phyloP scores from a whole-genome alignment of 2,329 filamentous ascomycete species.

The Zasmidium cellare region DNA sequence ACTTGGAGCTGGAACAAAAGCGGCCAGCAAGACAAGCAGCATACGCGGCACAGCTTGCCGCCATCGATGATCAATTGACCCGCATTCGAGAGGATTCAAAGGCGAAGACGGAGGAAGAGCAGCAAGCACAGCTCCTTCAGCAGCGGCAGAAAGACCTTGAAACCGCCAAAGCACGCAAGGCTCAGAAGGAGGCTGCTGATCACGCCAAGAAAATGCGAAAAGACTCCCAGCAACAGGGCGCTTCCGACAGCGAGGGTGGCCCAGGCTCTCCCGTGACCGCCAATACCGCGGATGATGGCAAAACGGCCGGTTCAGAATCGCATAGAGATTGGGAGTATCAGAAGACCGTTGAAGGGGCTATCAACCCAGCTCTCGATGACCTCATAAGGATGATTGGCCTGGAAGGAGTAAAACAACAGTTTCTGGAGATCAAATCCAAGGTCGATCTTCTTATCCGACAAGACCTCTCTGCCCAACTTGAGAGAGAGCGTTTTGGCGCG shows the following conservation, averaged over 20 bases:
- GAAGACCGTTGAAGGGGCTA: slow-evolving; percentile 55
- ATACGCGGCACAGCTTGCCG: slow-evolving; percentile 49
- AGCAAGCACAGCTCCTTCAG: slow-evolving; percentile 46
- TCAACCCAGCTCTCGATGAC: slow-evolving; percentile 58
- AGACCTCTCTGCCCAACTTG: slow-evolving; percentile 47
- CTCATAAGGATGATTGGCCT: slow-evolving; percentile 72
- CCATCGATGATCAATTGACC: slow-evolving; percentile 55
- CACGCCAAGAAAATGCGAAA: too few relatives aligned
- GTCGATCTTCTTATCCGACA: slow-evolving; percentile 64
- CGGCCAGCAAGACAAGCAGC: slow-evolving; percentile 46
- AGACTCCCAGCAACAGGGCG: too few relatives aligned
- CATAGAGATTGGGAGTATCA: slow-evolving; percentile 61
- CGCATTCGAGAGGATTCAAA: slow-evolving; percentile 47
- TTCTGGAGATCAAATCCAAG: slow-evolving; percentile 63
- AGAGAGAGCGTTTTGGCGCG: slow-evolving; percentile 61
- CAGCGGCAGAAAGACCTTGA: slow-evolving; percentile 52
- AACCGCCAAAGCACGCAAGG: slow-evolving; percentile 29
- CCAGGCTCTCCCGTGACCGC: too few relatives aligned
- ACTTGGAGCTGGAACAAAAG: slow-evolving; percentile 53
- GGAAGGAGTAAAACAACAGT: slow-evolving; percentile 65
- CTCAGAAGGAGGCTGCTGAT: neutral
- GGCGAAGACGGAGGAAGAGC: slow-evolving; percentile 46
- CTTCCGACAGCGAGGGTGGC: too few relatives aligned
- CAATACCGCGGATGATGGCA: too few relatives aligned
- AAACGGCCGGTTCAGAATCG: slow-evolving; percentile 32